phyloP scores from a whole-genome alignment of 2,329 filamentous ascomycete genomes.

The Fusarium duplospermum region DNA sequence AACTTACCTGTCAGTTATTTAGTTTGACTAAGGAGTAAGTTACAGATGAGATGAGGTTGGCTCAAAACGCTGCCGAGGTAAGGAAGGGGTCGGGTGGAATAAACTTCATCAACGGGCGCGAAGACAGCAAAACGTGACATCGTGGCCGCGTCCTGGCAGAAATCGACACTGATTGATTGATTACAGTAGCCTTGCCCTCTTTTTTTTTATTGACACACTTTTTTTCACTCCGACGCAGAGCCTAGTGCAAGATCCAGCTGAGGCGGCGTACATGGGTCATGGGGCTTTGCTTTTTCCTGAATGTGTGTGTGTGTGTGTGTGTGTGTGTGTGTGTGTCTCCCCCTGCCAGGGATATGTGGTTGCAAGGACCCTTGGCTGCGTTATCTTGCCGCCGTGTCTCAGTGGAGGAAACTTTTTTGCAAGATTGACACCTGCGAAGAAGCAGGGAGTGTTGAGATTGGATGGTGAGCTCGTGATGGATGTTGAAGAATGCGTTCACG shows the following conservation, averaged over 20 bases:
- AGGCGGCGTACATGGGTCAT: slow-evolving; percentile 2
- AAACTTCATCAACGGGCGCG: not conserved
- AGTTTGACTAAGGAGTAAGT: not conserved
- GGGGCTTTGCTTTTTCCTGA: not conserved
- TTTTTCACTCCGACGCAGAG: not conserved
- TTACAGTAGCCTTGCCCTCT: slow-evolving; percentile 2
- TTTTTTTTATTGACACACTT: not conserved
- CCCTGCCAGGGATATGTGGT: not conserved
- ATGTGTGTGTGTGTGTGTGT: not conserved
- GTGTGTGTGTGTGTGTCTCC: not conserved
- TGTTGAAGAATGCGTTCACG: not conserved
- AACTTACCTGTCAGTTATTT: not conserved
- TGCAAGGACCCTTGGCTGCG: slow-evolving; percentile 26
- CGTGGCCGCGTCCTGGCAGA: slow-evolving; percentile 19
- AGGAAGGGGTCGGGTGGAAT: too few relatives aligned
- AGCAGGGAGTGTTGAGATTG: not conserved
- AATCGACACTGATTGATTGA: slow-evolving; percentile 31
- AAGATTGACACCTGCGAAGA: slow-evolving; percentile 21
- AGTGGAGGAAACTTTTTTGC: slow-evolving; percentile 23
- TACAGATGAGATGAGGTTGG: not conserved
- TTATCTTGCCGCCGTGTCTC: slow-evolving; percentile 34
- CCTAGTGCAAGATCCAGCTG: slow-evolving; percentile 33
- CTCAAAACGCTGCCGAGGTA: not conserved
- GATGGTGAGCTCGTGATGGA: not conserved
- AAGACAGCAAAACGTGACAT: slow-evolving; percentile 1